These are phyloP conservation scores for Hirschfeldia incana DNA, from an alignment of 345 rosid genomes.

Conservation along the genomic window DNA sequence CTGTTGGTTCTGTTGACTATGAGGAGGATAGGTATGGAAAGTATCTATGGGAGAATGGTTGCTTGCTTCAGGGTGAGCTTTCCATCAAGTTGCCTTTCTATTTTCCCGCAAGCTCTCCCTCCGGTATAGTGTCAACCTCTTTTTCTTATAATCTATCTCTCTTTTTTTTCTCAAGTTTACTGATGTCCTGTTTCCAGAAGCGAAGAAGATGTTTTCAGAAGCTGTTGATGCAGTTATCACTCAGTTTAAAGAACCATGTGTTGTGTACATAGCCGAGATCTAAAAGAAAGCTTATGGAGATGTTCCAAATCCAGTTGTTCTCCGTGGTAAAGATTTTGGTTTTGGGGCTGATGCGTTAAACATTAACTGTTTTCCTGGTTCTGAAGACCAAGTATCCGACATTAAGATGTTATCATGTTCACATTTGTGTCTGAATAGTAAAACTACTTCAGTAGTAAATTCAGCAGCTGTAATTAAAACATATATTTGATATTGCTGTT, in stretches of 20 bases:
- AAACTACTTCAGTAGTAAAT: conserved; percentile 34
- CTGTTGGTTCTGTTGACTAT: conserved; percentile 57
- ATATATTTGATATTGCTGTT: too few relatives aligned
- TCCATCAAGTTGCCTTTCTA: too few relatives aligned
- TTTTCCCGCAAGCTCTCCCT: neutral
- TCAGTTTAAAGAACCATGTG: too few relatives aligned
- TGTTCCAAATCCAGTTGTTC: conserved; percentile 47
- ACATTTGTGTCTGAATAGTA: conserved; percentile 56
- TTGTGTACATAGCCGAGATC: too few relatives aligned
- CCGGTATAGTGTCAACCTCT: conserved; percentile 46
- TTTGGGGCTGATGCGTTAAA: conserved; percentile 47
- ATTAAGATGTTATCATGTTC: conserved; percentile 50
- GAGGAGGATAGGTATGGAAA: conserved; percentile 65
- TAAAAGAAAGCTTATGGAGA: conserved; percentile 28
- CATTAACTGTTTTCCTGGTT: conserved; percentile 48
- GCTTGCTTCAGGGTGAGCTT: too few relatives aligned
- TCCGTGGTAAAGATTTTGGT: conserved; percentile 59
- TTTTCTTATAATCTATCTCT: neutral
- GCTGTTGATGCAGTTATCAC: too few relatives aligned
- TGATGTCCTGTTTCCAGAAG: conserved; percentile 42
- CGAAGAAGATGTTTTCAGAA: conserved; percentile 40
- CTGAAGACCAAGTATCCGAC: conserved; percentile 41
- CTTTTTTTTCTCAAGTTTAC: conserved; percentile 7
- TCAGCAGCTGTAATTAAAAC: too few relatives aligned
- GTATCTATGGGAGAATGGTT: conserved; percentile 60